A percentile compares a stretch with the other conserved stretches of the same genome.
Evolutionary conservation across 2,329 filamentous ascomycete genomes (phyloP).

Genomic region (Metarhizium guizhouense): DNA sequence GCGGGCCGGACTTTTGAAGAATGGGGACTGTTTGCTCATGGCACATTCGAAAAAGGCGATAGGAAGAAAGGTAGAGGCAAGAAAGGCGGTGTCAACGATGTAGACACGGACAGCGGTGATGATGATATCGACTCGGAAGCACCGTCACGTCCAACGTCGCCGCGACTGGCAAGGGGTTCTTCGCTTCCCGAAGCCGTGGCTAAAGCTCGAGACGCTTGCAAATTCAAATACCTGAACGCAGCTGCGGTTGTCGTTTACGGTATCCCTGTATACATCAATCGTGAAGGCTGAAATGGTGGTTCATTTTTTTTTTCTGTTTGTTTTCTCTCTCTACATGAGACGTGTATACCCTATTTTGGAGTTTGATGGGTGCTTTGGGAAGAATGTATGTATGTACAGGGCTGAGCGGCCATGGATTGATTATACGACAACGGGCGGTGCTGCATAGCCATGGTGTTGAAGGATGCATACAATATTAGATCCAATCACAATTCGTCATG

Average conservation of each 20-base stretch:
- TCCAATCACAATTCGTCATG: too few species aligned
- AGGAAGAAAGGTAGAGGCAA: slow-evolving; percentile 18
- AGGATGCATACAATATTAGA: too few species aligned
- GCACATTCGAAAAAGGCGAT: slow-evolving; percentile 30
- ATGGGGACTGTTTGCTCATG: slow-evolving; percentile 65
- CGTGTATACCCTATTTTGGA: neutral
- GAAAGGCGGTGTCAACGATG: slow-evolving; percentile 8
- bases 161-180: neutral
- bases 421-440: too few species aligned
- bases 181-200: slow-evolving; percentile 76
- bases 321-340: neutral
- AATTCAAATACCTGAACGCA: slow-evolving; percentile 84
- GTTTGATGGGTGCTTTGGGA: neutral
- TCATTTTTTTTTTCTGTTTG: neutral
- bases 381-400: too few species aligned
- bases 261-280: slow-evolving; percentile 71
- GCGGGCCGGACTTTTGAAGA: slow-evolving; percentile 69
- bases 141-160: slow-evolving; percentile 19
- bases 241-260: slow-evolving; percentile 93
- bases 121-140: slow-evolving; percentile 12
- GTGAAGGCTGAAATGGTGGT: slow-evolving; percentile 18
- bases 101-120: neutral
- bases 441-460: too few species aligned
- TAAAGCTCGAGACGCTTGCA: slow-evolving; percentile 66
- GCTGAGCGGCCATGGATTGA: too few species aligned